These are phyloP conservation scores for Colletotrichum coccodes DNA, from an alignment of 2,329 filamentous ascomycete genomes.

Conservation along the genomic window DNA sequence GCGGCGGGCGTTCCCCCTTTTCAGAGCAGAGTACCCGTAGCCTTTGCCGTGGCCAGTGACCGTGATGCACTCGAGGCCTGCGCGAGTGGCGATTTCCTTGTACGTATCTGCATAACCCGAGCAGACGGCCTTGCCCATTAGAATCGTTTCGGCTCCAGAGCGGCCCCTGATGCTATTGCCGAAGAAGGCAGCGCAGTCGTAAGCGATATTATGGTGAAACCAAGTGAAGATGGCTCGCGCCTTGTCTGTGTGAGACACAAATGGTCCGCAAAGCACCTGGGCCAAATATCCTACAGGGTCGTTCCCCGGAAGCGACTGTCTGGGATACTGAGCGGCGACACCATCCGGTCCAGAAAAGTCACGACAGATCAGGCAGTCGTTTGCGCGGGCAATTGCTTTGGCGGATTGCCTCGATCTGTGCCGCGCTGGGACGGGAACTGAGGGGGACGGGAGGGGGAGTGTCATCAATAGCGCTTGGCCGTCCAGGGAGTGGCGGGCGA, in stretches of 20 bases:
- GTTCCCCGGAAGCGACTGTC: constrained; percentile 72
- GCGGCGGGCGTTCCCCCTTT: constrained; percentile 73
- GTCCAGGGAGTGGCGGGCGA: constrained; percentile 29
- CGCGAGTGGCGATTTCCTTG: constrained; percentile 78
- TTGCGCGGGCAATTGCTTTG: constrained; percentile 40
- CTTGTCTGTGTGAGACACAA: constrained; percentile 87
- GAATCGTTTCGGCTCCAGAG: constrained; percentile 78
- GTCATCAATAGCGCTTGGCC: constrained; percentile 37
- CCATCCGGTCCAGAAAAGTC: constrained; percentile 87
- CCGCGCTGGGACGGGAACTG: constrained; percentile 60
- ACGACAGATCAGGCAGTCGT: constrained; percentile 81
- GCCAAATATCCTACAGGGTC: constrained; percentile 80
- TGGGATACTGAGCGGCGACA: constrained; percentile 81
- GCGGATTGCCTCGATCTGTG: constrained; percentile 60
- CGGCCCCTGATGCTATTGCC: constrained; percentile 72
- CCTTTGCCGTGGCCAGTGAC: constrained; percentile 88
- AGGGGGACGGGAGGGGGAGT: constrained; percentile 63
- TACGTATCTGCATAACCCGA: constrained; percentile 91
- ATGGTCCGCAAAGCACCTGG: constrained; percentile 79
- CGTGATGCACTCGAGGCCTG: constrained; percentile 81
- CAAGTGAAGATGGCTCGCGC: constrained; percentile 93
- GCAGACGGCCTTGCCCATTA: constrained; percentile 85
- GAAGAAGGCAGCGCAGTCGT: constrained; percentile 86
- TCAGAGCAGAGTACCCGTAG: constrained; percentile 74
- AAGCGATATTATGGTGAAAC: constrained; percentile 93